Evolutionary conservation across 2,329 filamentous ascomycete genomes (phyloP).

Genomic region (Ambrosiella beaveri): DNA sequence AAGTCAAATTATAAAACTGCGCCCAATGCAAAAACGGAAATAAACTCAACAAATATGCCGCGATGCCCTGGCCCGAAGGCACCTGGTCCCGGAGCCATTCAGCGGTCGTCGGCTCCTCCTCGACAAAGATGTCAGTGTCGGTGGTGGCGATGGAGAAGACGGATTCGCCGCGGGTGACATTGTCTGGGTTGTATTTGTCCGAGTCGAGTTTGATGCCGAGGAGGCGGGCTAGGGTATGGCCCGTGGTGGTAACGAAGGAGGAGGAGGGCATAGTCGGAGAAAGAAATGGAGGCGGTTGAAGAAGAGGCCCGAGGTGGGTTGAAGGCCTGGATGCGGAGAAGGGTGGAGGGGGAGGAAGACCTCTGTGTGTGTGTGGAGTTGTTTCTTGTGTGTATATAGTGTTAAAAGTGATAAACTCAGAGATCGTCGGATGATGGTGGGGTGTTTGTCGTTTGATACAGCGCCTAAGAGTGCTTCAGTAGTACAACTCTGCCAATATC

Average conservation of each 20-base stretch:
- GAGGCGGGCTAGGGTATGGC: constrained; percentile 58
- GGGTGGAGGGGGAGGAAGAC: background rate
- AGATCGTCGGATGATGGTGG: too few relatives aligned
- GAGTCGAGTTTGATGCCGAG: constrained; percentile 67
- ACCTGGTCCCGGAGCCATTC: constrained; percentile 54
- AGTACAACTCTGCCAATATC: too few relatives aligned
- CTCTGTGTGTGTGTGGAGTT: background rate
- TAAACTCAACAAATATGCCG: constrained; percentile 48
- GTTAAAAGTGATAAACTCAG: too few relatives aligned
- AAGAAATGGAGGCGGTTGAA: background rate
- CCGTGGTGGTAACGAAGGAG: constrained; percentile 22
- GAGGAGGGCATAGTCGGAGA: background rate
- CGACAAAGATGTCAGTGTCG: constrained; percentile 54
- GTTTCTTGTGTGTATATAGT: background rate
- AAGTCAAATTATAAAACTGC: constrained; percentile 68
- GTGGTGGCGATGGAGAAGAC: constrained; percentile 55
- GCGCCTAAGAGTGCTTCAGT: too few relatives aligned
- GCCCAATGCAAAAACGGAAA: constrained; percentile 93
- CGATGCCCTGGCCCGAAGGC: constrained; percentile 38
- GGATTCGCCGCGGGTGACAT: constrained; percentile 61
- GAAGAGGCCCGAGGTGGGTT: background rate
- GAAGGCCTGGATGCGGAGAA: background rate
- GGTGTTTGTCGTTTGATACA: too few relatives aligned
- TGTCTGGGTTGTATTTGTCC: constrained; percentile 30
- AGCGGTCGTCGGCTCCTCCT: constrained; percentile 55